Evolutionary conservation across 805 yeast species (phyloP), one percentile per base, ranked within the genome.

Genomic region (Zygosaccharomyces kombuchaensis): DNA sequence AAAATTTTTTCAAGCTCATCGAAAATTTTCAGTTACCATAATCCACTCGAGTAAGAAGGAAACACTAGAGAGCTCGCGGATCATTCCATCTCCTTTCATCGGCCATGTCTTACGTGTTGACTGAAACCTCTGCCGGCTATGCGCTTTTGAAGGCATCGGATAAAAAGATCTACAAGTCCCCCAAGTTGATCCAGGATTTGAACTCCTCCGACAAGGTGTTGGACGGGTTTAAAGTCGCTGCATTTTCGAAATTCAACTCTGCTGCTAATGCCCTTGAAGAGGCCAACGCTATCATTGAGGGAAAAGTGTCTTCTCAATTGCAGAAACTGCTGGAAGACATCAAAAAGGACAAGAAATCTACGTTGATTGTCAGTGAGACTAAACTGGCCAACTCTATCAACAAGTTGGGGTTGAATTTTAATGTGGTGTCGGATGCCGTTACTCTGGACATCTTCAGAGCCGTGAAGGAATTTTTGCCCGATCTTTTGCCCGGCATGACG

Each of bases 121-220:
- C 98, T 51, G 99, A 93, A 76, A 93, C 99, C 55, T 87, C 99
- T 54, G 99, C 99, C 43, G 99, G 99, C 66, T 93, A 93, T 70
- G 99, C 99, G 66, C 78, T 93, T 66, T 80, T 93, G 67, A 93
- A 93, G 75, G 96, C 97, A 47, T 84, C 96, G 54, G 98, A 93
- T 77, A 93, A 93, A 77, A 91, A 91, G 77, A 84, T 93, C 62
- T 84, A 91, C 79, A 91, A 90, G 74, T 82, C 93, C 21, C 68
- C 84, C 45, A 67, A 81, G 48, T 72, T 90, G 57, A 70, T 86
- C 55, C 77, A 82, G 53, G 96, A 89, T 67, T 76, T 90, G 62
- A 76, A 86, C 69, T 70, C 87, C 41, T 81, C 95, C 40, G 95
- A 84, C 54, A 85, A 87, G 69, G 96, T 90, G 50, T 77, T 89